These are phyloP conservation scores for Corrigiola litoralis DNA, from an alignment of 179 eudicot genomes.

Conservation along the genomic window DNA sequence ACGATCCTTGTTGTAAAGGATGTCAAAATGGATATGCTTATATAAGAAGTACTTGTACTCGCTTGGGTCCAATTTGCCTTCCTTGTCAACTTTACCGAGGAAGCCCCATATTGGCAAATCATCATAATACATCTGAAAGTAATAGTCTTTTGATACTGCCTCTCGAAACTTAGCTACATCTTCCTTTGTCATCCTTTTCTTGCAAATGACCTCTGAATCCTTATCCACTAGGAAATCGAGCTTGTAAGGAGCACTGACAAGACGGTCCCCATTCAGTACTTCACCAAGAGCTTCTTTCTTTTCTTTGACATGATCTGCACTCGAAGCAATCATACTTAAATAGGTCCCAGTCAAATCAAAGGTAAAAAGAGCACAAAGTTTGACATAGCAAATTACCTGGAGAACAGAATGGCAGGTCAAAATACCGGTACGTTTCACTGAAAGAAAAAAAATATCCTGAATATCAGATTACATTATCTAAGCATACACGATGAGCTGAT, in stretches of 20 bases:
- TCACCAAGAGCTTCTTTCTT: constrained; percentile 48
- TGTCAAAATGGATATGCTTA: constrained; percentile 40
- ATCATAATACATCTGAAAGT: constrained; percentile 46
- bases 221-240: constrained; percentile 42
- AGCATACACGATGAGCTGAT: background rate
- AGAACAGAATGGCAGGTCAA: constrained; percentile 41
- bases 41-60: constrained; percentile 37
- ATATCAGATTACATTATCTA: constrained; percentile 1
- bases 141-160: constrained; percentile 42
- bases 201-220: constrained; percentile 37
- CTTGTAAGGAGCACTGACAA: constrained; percentile 45
- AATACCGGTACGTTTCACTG: constrained; percentile 51
- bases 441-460: background rate
- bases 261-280: constrained; percentile 44
- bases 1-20: constrained; percentile 40
- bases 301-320: constrained; percentile 36
- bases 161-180: constrained; percentile 31
- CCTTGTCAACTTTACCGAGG: constrained; percentile 41
- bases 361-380: background rate
- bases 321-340: background rate
- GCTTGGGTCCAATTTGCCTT: constrained; percentile 35
- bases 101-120: constrained; percentile 48
- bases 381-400: constrained; percentile 20
- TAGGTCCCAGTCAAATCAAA: background rate
- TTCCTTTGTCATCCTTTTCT: constrained; percentile 35